Percentiles rank a stretch among this genome's conserved stretches.
Conservation (phyloP, 208 protist genomes). For the Acanthamoeba sp. region DNA sequence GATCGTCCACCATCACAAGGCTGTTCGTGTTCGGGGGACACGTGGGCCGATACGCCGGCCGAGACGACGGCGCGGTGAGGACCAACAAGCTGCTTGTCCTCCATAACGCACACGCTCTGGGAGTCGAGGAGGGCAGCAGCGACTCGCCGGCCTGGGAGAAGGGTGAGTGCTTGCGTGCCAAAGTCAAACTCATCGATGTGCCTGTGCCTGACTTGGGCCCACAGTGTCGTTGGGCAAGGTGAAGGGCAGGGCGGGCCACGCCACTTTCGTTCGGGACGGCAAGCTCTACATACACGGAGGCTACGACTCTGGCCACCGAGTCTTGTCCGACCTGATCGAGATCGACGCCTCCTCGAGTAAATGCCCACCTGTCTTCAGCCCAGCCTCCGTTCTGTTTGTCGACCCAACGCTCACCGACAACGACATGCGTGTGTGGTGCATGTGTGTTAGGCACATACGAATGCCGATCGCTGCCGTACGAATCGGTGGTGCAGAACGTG, state of each 20-base stretch:
- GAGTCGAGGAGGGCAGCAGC: background rate
- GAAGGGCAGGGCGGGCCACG: conserved; percentile 50
- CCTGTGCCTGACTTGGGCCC: background rate
- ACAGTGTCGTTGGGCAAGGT: conserved; percentile 38
- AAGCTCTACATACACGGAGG: conserved; percentile 72
- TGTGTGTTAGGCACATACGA: background rate
- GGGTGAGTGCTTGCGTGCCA: background rate
- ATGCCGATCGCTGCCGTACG: background rate
- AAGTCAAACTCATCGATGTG: background rate
- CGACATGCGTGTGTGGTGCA: background rate
- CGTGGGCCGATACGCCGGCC: conserved; percentile 5
- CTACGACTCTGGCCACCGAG: conserved; percentile 3
- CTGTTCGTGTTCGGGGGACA: conserved; percentile 41
- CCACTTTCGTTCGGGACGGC: background rate
- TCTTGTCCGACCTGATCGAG: conserved; percentile 39
- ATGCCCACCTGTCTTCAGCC: background rate
- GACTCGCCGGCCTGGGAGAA: conserved; percentile 6
- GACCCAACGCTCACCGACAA: background rate
- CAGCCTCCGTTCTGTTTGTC: background rate
- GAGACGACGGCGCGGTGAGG: background rate
- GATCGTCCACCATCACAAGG: background rate
- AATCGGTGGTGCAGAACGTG: conserved; percentile 29
- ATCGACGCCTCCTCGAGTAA: conserved; percentile 50
- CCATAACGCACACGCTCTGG: conserved; percentile 39
- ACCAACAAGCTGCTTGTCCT: conserved; percentile 54